phyloP scores from a whole-genome alignment of 371 early-diverging fungal genomes.

The Lichtheimia hyalospora region DNA sequence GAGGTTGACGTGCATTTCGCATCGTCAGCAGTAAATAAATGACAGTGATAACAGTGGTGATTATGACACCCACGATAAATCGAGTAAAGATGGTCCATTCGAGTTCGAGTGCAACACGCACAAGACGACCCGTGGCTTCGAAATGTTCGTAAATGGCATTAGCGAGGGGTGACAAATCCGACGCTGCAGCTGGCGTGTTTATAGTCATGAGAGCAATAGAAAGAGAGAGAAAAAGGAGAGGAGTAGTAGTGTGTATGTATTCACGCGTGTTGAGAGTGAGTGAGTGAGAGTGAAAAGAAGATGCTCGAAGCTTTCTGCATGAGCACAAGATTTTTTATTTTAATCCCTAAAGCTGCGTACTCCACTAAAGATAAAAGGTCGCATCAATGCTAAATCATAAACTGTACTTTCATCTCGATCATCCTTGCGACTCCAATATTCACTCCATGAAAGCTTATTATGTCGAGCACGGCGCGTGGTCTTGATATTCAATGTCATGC shows the following conservation, averaged over 20 bases:
- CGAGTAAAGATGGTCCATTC: slow-evolving; percentile 54
- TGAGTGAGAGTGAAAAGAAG: slow-evolving; percentile 2
- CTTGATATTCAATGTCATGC: slow-evolving; percentile 34
- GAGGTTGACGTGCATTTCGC: slow-evolving; percentile 40
- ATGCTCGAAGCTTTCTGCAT: slow-evolving; percentile 1
- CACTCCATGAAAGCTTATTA: slow-evolving; percentile 59
- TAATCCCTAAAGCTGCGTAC: slow-evolving; percentile 14
- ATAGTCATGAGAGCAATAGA: background rate
- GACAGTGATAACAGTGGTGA: slow-evolving; percentile 32
- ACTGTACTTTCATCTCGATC: slow-evolving; percentile 18
- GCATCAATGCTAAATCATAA: slow-evolving; percentile 20
- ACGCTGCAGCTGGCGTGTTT: background rate
- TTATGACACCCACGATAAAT: slow-evolving; percentile 28
- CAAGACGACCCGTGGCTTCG: slow-evolving; percentile 35
- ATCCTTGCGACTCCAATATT: slow-evolving; percentile 25
- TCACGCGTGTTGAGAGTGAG: background rate
- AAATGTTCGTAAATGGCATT: slow-evolving; percentile 37
- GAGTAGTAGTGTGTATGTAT: background rate
- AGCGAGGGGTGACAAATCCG: slow-evolving; percentile 8
- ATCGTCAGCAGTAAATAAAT: slow-evolving; percentile 40
- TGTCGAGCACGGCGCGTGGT: slow-evolving; percentile 46
- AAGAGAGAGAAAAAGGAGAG: background rate
- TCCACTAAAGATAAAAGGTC: slow-evolving; percentile 24
- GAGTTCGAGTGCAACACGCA: slow-evolving; percentile 35
- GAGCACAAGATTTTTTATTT: background rate